These are phyloP conservation scores for Saccharum officinarum DNA, from an alignment of 176 grass and related monocot species.

Conservation along the genomic window DNA sequence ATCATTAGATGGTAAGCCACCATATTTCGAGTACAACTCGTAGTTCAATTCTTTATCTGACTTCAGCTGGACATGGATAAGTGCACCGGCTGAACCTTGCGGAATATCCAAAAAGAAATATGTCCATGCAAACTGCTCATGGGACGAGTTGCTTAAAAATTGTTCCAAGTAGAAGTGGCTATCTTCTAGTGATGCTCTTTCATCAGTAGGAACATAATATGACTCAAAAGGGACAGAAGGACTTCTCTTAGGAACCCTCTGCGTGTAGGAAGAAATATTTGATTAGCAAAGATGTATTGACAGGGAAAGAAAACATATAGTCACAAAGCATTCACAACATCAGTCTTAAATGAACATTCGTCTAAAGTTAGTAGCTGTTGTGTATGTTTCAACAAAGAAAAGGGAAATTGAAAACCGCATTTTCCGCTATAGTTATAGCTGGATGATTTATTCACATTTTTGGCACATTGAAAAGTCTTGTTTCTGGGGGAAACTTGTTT, in stretches of 20 bases:
- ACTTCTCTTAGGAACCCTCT: constrained; percentile 84
- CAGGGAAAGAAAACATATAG: constrained; percentile 17
- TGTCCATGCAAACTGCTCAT: constrained; percentile 68
- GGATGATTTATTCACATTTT: background rate
- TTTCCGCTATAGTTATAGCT: background rate
- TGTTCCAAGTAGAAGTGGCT: constrained; percentile 64
- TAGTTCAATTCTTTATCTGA: constrained; percentile 76
- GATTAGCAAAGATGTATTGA: constrained; percentile 26
- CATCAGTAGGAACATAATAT: constrained; percentile 79
- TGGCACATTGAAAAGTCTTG: background rate
- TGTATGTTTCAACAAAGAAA: constrained; percentile 1
- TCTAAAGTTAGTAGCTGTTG: background rate
- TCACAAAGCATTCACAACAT: constrained; percentile 18
- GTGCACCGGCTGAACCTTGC: constrained; percentile 76
- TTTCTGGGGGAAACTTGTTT: background rate
- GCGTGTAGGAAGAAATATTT: constrained; percentile 40
- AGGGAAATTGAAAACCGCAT: background rate
- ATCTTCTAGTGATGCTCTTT: constrained; percentile 40
- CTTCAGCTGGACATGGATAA: constrained; percentile 68
- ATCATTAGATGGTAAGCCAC: constrained; percentile 74
- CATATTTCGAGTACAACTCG: constrained; percentile 78
- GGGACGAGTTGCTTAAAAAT: constrained; percentile 75
- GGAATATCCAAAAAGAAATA: constrained; percentile 91
- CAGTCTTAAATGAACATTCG: constrained; percentile 12
- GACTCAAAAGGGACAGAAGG: constrained; percentile 69